Evolutionary conservation across 495 filamentous ascomycete genomes (phyloP).

Genomic region (Podospora fimiseda): DNA sequence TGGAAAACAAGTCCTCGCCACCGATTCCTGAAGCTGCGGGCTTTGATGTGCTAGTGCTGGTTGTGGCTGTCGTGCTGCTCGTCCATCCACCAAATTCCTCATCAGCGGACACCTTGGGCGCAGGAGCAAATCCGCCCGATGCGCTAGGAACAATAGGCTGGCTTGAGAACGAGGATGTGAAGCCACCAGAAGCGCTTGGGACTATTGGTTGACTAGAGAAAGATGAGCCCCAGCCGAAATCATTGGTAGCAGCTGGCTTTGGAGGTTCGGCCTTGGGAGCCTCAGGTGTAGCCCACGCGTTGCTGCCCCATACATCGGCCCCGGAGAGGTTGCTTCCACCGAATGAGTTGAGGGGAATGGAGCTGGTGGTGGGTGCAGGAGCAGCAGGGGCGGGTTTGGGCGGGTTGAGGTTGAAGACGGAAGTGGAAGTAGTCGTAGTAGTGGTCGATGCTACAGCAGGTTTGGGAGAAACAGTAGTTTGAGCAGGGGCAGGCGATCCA

Average conservation of each 20-base stretch:
- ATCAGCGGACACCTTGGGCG: slow-evolving; percentile 67
- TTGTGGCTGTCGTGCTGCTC: slow-evolving; percentile 49
- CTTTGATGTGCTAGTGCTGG: slow-evolving; percentile 28
- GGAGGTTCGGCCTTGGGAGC: slow-evolving; percentile 28
- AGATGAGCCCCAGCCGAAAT: slow-evolving; percentile 52
- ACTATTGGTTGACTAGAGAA: slow-evolving; percentile 50
- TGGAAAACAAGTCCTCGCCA: slow-evolving; percentile 83
- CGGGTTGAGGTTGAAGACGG: slow-evolving; percentile 70
- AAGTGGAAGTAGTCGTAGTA: slow-evolving; percentile 34
- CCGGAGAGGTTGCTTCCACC: slow-evolving; percentile 39
- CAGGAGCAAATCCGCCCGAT: slow-evolving; percentile 42
- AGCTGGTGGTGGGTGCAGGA: slow-evolving; percentile 15
- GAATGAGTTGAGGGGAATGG: slow-evolving; percentile 30
- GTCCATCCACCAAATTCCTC: slow-evolving; percentile 96
- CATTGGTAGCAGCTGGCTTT: slow-evolving; percentile 31
- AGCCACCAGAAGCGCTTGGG: slow-evolving; percentile 44
- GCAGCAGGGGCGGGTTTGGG: slow-evolving; percentile 43
- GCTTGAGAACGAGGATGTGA: slow-evolving; percentile 38
- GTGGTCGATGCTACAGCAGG: slow-evolving; percentile 39
- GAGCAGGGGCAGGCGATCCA: slow-evolving; percentile 37
- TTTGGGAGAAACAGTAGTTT: slow-evolving; percentile 38
- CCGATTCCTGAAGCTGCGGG: slow-evolving; percentile 49
- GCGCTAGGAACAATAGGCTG: slow-evolving; percentile 49
- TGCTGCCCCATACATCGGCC: slow-evolving; percentile 49
- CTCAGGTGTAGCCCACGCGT: slow-evolving; percentile 50